Base-by-base conservation (phyloP, 495 filamentous ascomycete species). In the Hypomontagnella monticulosa region DNA sequence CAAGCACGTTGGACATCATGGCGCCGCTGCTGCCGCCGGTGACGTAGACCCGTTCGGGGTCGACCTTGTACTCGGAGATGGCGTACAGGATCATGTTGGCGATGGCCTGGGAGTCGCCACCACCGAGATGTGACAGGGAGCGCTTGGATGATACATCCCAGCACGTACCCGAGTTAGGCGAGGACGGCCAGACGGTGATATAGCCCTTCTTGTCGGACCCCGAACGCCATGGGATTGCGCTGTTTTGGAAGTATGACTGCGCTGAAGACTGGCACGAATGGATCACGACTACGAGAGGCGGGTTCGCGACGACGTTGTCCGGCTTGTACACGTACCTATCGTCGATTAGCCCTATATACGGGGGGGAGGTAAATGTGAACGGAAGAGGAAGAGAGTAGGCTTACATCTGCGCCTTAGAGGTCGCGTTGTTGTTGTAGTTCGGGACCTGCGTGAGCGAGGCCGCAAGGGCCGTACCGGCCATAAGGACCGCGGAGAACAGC, bases 131-230 rank as follows among this genome's bases (percentile, higher is more conserved):
- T 6, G 61, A 69, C 15, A 79, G 75, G 0, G 82, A 79, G 9
- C 69, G 61, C 32, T 78, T 71, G 8, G 78, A 82, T n/a, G 78
- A 78, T 27, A 87, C 83, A 57, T 88, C 85, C 84, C 84, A 89
- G 75, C 86, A 88, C 12, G 75, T 81, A 15, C 76, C 80, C 50
- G 68, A 67, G 61, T 80, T 78, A 4, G 79, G 76, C 9, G 79
- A 78, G 27, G 76, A 72, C 0, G 83, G 84, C 75, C 82, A 86
- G 37, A 86, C 79, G 12, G 84, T 80, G 57, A 86, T 84, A 68
- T 83, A 88, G 3, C 84, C 84, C 55, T 85, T 83, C 12, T 69
- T 64, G 46, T 87, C 85, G 41, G 81, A 80, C 8, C 79, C 78
- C 2, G 72, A 50, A 27, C 74, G 78, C 71, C 82, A 85, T 11